phyloP scores from a whole-genome alignment of 2,329 filamentous ascomycete species.

The Aspergillus melleus region DNA sequence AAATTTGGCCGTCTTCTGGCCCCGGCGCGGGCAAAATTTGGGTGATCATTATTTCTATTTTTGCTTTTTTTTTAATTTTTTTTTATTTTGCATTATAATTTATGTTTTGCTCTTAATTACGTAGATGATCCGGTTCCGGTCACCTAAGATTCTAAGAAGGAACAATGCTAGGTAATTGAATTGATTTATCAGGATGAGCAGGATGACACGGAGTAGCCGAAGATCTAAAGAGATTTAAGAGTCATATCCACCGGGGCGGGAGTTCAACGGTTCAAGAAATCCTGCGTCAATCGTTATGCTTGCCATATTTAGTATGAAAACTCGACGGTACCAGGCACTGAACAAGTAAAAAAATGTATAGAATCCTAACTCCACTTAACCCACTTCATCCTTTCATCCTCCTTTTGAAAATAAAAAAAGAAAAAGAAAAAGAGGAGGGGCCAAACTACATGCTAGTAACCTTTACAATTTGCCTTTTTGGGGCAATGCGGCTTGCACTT shows the following conservation, averaged over 20 bases:
- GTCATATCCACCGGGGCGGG: background rate
- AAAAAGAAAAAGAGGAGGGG: background rate
- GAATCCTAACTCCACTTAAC: background rate
- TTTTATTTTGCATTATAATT: too few species aligned
- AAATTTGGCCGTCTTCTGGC: background rate
- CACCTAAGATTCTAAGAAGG: too few species aligned
- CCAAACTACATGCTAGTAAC: slow-evolving; percentile 2
- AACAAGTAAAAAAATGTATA: background rate
- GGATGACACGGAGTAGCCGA: background rate
- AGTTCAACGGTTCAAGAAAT: background rate
- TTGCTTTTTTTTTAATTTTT: too few species aligned
- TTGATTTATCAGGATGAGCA: background rate
- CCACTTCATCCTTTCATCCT: background rate
- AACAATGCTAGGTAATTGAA: background rate
- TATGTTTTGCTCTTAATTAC: too few species aligned
- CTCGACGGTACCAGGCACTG: background rate
- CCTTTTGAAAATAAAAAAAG: too few species aligned
- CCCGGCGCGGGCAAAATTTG: background rate
- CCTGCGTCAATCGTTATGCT: background rate
- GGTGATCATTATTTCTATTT: too few species aligned
- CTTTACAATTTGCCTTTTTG: slow-evolving; percentile 47
- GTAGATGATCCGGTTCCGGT: too few species aligned
- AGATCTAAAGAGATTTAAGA: background rate
- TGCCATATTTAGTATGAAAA: background rate
- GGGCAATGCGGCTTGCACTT: slow-evolving; percentile 42